A percentile compares a stretch with the other conserved stretches of the same genome.
These are phyloP conservation scores for Globisporangium camurandrum DNA, from an alignment of 352 stramenopile species.

Conservation along the genomic window DNA sequence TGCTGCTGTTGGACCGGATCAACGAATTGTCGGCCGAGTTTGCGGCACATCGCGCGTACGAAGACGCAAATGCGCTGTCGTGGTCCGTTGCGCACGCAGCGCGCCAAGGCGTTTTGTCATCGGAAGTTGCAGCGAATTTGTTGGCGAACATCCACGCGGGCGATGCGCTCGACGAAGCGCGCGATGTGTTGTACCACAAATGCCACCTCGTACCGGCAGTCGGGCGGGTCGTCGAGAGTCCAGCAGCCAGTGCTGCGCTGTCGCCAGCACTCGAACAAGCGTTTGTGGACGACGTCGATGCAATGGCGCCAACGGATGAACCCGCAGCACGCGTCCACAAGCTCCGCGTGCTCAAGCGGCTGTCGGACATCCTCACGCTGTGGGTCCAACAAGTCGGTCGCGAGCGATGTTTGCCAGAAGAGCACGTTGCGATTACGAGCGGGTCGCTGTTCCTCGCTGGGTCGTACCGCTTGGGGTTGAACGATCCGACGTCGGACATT, in stretches of 20 bases:
- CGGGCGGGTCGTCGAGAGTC: conserved; percentile 43
- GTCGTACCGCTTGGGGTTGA: conserved; percentile 78
- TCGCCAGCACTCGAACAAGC: conserved; percentile 23
- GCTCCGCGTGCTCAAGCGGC: conserved; percentile 51
- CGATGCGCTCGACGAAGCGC: conserved; percentile 52
- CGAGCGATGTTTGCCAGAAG: conserved; percentile 53
- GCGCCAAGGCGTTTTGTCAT: conserved; percentile 47
- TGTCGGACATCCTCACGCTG: conserved; percentile 64
- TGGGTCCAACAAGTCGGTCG: conserved; percentile 75
- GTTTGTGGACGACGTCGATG: conserved; percentile 50
- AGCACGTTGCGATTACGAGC: conserved; percentile 67
- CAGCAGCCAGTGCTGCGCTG: conserved; percentile 26
- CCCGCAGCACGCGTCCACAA: conserved; percentile 50
- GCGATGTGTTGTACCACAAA: conserved; percentile 80
- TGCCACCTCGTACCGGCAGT: conserved; percentile 71
- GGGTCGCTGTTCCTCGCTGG: conserved; percentile 78
- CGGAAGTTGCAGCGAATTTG: conserved; percentile 65
- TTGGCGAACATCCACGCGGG: conserved; percentile 48
- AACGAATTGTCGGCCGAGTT: conserved; percentile 60
- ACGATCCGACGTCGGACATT: conserved; percentile 69
- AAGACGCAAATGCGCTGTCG: conserved; percentile 56
- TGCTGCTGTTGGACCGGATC: conserved; percentile 59
- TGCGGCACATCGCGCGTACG: conserved; percentile 54
- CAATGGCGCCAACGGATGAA: conserved; percentile 44
- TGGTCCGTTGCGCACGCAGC: conserved; percentile 72